A percentile compares a stretch with the other conserved stretches of the same genome.
These are phyloP conservation scores for Juncus effusus DNA, from an alignment of 176 grass and related monocot genomes.

Conservation along the genomic window DNA sequence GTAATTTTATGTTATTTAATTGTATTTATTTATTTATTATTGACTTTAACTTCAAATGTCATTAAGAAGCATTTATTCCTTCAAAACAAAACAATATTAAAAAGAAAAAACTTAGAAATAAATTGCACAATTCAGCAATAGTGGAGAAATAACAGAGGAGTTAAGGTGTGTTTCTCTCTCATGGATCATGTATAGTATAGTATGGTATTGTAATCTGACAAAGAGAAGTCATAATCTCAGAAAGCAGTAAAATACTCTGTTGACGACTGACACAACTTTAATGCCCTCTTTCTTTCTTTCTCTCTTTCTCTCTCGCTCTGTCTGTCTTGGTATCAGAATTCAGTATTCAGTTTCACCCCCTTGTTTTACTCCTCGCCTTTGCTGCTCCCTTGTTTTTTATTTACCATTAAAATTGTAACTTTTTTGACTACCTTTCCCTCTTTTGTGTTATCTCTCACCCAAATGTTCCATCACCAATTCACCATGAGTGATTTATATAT, in stretches of 20 bases:
- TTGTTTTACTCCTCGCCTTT: slow-evolving; percentile 28
- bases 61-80: too few relatives aligned
- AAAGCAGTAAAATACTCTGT: slow-evolving; percentile 91
- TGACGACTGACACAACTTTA: slow-evolving; percentile 67
- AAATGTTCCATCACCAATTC: too few relatives aligned
- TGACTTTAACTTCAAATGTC: too few relatives aligned
- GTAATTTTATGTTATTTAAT: too few relatives aligned
- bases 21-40: too few relatives aligned
- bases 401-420: slow-evolving; percentile 25
- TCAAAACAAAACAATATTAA: too few relatives aligned
- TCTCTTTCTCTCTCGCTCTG: slow-evolving; percentile 20
- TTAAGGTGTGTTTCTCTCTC: slow-evolving; percentile 8
- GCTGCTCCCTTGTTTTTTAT: slow-evolving; percentile 9
- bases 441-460: not conserved
- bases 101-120: too few relatives aligned
- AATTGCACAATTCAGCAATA: too few relatives aligned
- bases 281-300: slow-evolving; percentile 27
- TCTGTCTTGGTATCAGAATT: slow-evolving; percentile 26
- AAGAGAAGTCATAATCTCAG: slow-evolving; percentile 86
- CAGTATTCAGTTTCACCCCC: slow-evolving; percentile 1
- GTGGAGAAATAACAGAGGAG: too few relatives aligned
- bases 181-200: slow-evolving; percentile 6
- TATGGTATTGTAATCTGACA: slow-evolving; percentile 51
- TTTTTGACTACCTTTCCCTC: slow-evolving; percentile 26
- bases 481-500: too few relatives aligned